Evolutionary conservation across 108 stramenopile species (phyloP).

Genomic region (Epipyxis sp.): DNA sequence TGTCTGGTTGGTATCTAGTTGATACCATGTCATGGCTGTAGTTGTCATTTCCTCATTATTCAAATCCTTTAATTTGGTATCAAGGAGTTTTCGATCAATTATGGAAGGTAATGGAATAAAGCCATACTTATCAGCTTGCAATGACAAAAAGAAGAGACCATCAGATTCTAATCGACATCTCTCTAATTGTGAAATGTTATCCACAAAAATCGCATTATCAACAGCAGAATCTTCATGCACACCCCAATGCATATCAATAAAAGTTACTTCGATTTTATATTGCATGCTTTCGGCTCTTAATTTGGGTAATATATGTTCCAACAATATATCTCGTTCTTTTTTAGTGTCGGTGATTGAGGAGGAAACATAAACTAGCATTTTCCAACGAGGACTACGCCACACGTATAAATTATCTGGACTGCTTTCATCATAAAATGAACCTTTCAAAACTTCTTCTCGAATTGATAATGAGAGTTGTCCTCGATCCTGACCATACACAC

Average conservation of each 20-base stretch:
- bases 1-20: too few species aligned
- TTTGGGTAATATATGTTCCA: background rate
- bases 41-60: too few species aligned
- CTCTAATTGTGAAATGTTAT: background rate
- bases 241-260: background rate
- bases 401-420: too few species aligned
- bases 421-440: too few species aligned
- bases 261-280: background rate
- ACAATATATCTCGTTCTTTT: background rate
- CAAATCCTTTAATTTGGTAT: too few species aligned
- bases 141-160: background rate
- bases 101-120: background rate
- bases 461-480: too few species aligned
- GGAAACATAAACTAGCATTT: background rate
- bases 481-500: too few species aligned
- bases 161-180: background rate
- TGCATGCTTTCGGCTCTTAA: background rate
- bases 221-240: background rate
- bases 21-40: too few species aligned
- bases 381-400: too few species aligned
- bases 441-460: too few species aligned
- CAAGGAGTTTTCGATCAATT: background rate
- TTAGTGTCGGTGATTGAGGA: background rate
- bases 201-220: background rate
- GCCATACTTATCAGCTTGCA: conserved; percentile 1